Base-by-base conservation (phyloP, 768 basidiomycete genomes). In the Leccinum fibrillosum region DNA sequence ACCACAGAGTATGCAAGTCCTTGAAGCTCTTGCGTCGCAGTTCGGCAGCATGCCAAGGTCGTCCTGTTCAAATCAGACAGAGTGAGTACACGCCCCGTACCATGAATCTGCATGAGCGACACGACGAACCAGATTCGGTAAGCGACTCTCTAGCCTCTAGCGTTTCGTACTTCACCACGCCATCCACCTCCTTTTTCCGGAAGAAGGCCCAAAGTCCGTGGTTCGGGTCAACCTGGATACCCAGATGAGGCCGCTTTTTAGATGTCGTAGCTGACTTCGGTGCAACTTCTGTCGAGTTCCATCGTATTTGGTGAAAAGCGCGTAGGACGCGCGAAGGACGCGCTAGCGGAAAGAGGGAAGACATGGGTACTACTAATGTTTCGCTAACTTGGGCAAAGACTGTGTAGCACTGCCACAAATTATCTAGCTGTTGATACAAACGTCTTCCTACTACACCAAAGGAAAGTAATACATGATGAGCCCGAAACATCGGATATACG, bases 1-100 rank as follows among this genome's bases (percentile, higher is more conserved):
- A 98, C 96, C 97, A 99, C 37, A 99, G 79, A 9, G 86, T 90
- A 72, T 99, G 97, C 61, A 99, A 76, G 69, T 98, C 95, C 59
- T 84, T 82, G 78, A 98, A 98, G 62, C 86, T 90, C 74, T 98
- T 98, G 54, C 88, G 78, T 37, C 97, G 82, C 49, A 99, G 80
- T 68, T 98, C 97, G 10, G 83, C 79, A 7, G 94, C 88, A 54
- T 76, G 81, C 95, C 95, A 98, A 25, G 90, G 78, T 53, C 96
- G 85, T 42, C 94, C 96, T 95, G 67, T n/a, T 17, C n/a, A 58
- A 59, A 58, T 47, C 37, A 48, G 19, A 52, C n/a, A 28, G 26
- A 45, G n/a, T 59, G 49, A 63, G 12, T 23, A 15, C 26, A 26
- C 26, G 26, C 26, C 26, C 26, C 26, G 0, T 26, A 26, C 17